Evolutionary conservation across 495 filamentous ascomycete genomes (phyloP), one percentile per base, ranked within the genome.

Genomic region (Podospora tetraspora): DNA sequence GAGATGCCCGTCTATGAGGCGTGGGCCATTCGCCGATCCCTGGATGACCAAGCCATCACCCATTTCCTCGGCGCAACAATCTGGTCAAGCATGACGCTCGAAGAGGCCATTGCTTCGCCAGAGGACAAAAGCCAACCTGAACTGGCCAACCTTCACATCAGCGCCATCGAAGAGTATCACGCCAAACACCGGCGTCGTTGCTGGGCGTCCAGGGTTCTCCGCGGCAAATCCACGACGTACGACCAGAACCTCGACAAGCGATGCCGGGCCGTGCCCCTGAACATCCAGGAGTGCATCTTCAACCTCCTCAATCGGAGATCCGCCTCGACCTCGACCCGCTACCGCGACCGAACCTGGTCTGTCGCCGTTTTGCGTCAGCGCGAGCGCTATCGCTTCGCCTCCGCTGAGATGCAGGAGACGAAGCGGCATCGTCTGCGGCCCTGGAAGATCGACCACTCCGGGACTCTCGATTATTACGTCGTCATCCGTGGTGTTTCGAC

Each of bases 401-500:
- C 30, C 1, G 4, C 71, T n/a, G 66, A 69, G 4, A 52, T 66
- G 57, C 6, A 63, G 58, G 68, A 73, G n/a, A 68, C 71, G 23
- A 71, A 70, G 24, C 72, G 58, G 5, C 74, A 69, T 22, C 72
- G 71, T 34, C 13, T 71, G 13, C 69, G 72, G 3, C 61, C 66
- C 9, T 74, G 74, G 74, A 76, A 73, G 69, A 76, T 73, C 24
- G 60, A 34, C 21, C 23, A 22, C 3, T 24, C 59, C 7, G 59
- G 62, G 27, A 21, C 5, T 1, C n/a, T 66, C n/a, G 32, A 66
- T 27, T 76, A 74, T 25, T 67, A 66, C 3, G 32, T 74, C 12
- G 56, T 76, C n/a, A 73, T 76, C 30, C 72, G 70, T 12, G 74
- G 72, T 1, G 61, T 56, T 34, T 68, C 70, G 62, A 71, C 71